Base-by-base conservation (phyloP, 225 moss, liverwort and hornwort species). In the Sphagnum tenellum region DNA sequence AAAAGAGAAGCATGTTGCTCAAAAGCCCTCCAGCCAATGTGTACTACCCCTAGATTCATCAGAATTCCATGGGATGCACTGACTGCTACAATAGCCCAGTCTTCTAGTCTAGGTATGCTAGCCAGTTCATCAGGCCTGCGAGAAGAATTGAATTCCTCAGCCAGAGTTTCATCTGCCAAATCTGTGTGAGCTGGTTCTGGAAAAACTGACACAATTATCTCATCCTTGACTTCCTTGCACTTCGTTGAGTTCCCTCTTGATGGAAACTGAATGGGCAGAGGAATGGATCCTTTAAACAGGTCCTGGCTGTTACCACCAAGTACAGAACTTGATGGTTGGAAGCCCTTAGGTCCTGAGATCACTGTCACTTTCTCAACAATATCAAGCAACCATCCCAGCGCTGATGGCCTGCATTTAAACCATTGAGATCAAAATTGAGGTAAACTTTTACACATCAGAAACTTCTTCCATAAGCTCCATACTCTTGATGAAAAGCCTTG, bases 361-460 rank as follows among this genome's bases (percentile, higher is more conserved):
- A 82, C 60, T 62, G 76, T 88, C 5, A 78, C 70, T 62, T 81
- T 71, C 72, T 89, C 86, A 70, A 85, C 65, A 60, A 87, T 59
- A 50, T 91, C 89, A 45, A 75, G 68, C 69, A 94, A 62, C 89
- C 91, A 88, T 55, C 91, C 91, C 47, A 94, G 64, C 60, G 83
- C 67, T 64, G 91, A 72, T 66, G 91, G 91, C 74, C 89, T 94
- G 73, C 64, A 70, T 50, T 52, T 63, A 13, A 45, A 45, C 62
- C 62, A 63, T 29, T 29, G 29, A 29, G 29, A 29, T 29, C 29
- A 29, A 29, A 29, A 29, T 29, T 29, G 29, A 29, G 29, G 29
- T 29, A 29, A 29, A 29, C 29, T 29, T 29, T 29, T 29, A 29
- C 1, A 29, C 29, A 29, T 29, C 29, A 29, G 29, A 29, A 29